Conservation (phyloP, 768 basidiomycete genomes). For the Phaffia australis region DNA sequence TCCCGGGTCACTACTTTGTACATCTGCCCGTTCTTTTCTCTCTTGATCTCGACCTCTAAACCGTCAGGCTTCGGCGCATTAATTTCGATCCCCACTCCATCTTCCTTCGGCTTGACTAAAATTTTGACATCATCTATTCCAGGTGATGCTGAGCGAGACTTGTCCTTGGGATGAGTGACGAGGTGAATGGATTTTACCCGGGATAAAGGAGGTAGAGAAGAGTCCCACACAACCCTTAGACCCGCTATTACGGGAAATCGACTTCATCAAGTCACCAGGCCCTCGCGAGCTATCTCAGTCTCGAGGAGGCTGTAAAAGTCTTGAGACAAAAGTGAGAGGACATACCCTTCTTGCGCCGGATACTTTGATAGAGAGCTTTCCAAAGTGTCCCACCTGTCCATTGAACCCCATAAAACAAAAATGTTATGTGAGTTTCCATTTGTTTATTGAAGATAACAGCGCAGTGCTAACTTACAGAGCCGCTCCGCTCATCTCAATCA, state of each 20-base stretch:
- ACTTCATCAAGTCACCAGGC: slow-evolving; percentile 39
- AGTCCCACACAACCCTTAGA: slow-evolving; percentile 77
- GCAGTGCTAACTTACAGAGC: no score
- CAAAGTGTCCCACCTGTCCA: slow-evolving; percentile 58
- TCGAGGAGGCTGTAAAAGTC: background rate
- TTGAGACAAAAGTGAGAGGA: background rate
- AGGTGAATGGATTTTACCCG: slow-evolving; percentile 56
- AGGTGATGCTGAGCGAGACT: background rate
- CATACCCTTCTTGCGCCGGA: slow-evolving; percentile 83
- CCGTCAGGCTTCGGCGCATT: background rate
- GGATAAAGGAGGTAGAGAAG: slow-evolving; percentile 54
- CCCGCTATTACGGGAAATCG: slow-evolving; percentile 84
- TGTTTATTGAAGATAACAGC: no score
- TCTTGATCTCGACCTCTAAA: slow-evolving; percentile 45
- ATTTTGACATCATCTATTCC: slow-evolving; percentile 34
- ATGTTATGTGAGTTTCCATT: no score
- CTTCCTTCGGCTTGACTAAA: slow-evolving; percentile 32
- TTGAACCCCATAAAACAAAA: slow-evolving; percentile 44
- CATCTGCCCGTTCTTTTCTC: slow-evolving; percentile 46
- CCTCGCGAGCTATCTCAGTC: slow-evolving; percentile 8
- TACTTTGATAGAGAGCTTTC: slow-evolving; percentile 63
- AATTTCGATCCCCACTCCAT: slow-evolving; percentile 25
- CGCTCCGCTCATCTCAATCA: slow-evolving; percentile 51
- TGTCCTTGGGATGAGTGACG: slow-evolving; percentile 21
- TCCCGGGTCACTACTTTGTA: slow-evolving; percentile 54